phyloP scores from a whole-genome alignment of 805 yeast species.

The Metschnikowia anglica region DNA sequence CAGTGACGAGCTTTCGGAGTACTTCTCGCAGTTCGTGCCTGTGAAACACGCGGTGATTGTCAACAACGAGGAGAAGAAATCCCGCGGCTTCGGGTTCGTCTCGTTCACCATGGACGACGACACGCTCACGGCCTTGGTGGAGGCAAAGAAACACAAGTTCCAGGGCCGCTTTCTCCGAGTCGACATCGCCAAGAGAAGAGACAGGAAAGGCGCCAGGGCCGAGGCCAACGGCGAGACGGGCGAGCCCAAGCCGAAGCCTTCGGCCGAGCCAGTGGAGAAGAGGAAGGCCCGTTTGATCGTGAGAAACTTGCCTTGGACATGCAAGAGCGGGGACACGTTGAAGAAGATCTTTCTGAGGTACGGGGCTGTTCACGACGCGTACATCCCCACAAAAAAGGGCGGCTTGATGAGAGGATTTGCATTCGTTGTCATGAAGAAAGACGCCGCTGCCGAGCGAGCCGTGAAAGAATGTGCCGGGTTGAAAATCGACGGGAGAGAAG shows the following conservation, averaged over 20 bases:
- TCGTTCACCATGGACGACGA: constrained; percentile 85
- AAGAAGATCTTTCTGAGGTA: constrained; percentile 67
- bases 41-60: constrained; percentile 94
- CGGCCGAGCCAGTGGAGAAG: constrained; percentile 52
- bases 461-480: constrained; percentile 71
- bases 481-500: constrained; percentile 84
- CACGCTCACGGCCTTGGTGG: constrained; percentile 68
- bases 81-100: constrained; percentile 95
- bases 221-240: constrained; percentile 13
- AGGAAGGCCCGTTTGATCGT: constrained; percentile 85
- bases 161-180: constrained; percentile 66
- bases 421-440: constrained; percentile 84
- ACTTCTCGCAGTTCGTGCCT: constrained; percentile 89
- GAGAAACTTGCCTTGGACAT: constrained; percentile 95
- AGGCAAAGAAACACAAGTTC: constrained; percentile 64
- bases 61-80: constrained; percentile 67
- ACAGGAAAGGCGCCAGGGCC: constrained; percentile 47
- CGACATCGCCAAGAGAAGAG: constrained; percentile 91
- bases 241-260: constrained; percentile 21
- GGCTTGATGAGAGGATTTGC: constrained; percentile 95
- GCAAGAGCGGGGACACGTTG: constrained; percentile 71
- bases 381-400: constrained; percentile 82
- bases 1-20: constrained; percentile 76
- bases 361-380: constrained; percentile 86
- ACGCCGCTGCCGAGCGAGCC: constrained; percentile 74